Conservation (phyloP, 1,284 basidiomycete species). For the Irpex rosettiformis region DNA sequence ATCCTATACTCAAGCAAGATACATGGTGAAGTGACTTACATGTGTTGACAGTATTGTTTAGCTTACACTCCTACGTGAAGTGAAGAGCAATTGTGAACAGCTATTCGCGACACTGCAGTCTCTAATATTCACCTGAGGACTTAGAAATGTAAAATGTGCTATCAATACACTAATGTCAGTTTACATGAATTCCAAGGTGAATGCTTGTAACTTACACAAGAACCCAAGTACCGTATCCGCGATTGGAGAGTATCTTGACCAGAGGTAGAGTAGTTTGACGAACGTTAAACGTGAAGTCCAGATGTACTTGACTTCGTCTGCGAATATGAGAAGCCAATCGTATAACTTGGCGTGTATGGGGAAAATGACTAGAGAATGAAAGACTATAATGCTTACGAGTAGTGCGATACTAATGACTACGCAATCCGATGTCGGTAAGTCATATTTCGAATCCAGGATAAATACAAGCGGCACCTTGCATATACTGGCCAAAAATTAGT, state of each 20-base stretch:
- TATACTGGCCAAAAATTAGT: not conserved
- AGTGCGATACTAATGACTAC: not conserved
- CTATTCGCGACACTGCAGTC: no score
- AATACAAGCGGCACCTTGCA: not conserved
- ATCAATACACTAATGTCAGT: not conserved
- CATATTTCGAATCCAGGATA: not conserved
- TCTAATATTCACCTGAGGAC: not conserved
- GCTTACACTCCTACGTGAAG: not conserved
- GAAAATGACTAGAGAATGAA: no score
- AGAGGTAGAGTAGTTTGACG: conserved; percentile 24
- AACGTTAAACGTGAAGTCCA: conserved; percentile 23
- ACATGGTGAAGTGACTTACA: not conserved
- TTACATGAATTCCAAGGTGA: not conserved
- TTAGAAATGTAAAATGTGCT: not conserved
- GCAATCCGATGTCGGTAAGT: no score
- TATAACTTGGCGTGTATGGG: no score
- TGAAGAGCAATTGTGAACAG: not conserved
- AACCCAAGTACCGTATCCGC: conserved; percentile 13
- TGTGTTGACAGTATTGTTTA: not conserved
- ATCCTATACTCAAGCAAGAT: no score
- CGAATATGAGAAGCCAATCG: not conserved
- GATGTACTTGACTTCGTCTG: conserved; percentile 6
- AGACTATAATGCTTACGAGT: not conserved
- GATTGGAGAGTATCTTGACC: conserved; percentile 27
- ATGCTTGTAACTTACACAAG: not conserved